A percentile compares a stretch with the other conserved stretches of the same genome.
These are phyloP conservation scores for Fomitopsis betulina DNA, from an alignment of 1,284 basidiomycete genomes.

Conservation along the genomic window DNA sequence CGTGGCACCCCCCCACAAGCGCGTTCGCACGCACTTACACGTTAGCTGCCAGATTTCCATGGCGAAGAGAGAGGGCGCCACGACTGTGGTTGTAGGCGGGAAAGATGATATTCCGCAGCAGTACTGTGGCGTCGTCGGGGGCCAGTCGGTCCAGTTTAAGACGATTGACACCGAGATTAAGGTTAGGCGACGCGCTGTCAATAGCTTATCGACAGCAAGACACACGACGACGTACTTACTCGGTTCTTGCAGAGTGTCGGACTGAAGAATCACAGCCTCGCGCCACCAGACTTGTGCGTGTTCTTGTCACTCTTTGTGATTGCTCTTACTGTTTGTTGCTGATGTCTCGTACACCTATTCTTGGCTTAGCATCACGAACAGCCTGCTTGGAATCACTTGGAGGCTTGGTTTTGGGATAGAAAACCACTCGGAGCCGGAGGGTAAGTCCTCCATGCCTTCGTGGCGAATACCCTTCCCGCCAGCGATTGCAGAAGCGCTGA, in stretches of 20 bases:
- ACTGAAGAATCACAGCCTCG: constrained; percentile 51
- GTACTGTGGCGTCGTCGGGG: constrained; percentile 60
- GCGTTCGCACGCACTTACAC: constrained; percentile 1
- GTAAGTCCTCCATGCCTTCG: constrained; percentile 24
- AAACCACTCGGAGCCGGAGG: constrained; percentile 48
- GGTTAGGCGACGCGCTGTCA: constrained; percentile 24
- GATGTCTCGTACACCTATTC: neutral
- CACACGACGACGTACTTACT: neutral
- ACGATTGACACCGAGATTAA: constrained; percentile 58
- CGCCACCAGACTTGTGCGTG: constrained; percentile 57
- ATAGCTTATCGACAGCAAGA: neutral
- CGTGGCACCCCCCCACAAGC: constrained; percentile 7
- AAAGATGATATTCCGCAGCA: constrained; percentile 44
- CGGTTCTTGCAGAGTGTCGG: constrained; percentile 33
- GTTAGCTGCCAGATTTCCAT: constrained; percentile 43
- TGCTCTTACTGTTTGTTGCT: neutral
- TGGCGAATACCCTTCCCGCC: neutral
- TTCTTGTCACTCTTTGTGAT: neutral
- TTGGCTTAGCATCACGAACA: constrained; percentile 39
- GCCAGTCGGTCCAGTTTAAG: constrained; percentile 51
- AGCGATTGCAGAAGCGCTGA: neutral
- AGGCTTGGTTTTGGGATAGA: constrained; percentile 55
- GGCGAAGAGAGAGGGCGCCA: constrained; percentile 52
- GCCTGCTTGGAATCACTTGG: constrained; percentile 58
- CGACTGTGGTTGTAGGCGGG: constrained; percentile 53